Conservation (phyloP, 2,329 filamentous ascomycete genomes). For the Claviceps lovelessii region DNA sequence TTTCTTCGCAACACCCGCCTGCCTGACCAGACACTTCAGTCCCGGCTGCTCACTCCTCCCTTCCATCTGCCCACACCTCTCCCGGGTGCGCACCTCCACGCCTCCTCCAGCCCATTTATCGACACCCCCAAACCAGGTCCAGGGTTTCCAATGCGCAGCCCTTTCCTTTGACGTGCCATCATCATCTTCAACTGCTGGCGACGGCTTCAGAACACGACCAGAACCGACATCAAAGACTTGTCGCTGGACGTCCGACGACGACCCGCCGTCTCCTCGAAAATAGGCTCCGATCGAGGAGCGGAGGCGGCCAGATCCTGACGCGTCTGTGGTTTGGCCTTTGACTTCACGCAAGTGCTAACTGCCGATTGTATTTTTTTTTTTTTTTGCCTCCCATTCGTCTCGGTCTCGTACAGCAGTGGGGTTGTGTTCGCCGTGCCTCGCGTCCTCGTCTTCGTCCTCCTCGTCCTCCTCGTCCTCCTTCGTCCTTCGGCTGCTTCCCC, state of each 20-base stretch:
- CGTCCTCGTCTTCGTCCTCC: not conserved
- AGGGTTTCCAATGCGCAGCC: conserved; percentile 13
- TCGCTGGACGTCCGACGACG: conserved; percentile 2
- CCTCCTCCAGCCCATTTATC: conserved; percentile 28
- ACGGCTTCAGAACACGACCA: conserved; percentile 2
- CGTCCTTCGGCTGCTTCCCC: too few species aligned
- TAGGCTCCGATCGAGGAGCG: conserved; percentile 1
- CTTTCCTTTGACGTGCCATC: conserved; percentile 6
- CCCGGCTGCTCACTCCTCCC: conserved; percentile 11
- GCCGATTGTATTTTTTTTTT: not conserved
- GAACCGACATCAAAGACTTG: not conserved
- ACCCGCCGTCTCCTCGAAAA: not conserved
- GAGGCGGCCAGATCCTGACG: conserved; percentile 3
- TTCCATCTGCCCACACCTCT: conserved; percentile 22
- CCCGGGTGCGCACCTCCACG: conserved; percentile 21
- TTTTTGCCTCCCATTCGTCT: not conserved
- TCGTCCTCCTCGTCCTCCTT: not conserved
- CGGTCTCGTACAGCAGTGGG: not conserved
- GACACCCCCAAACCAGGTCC: conserved; percentile 24
- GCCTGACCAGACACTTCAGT: not conserved
- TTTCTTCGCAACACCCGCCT: conserved; percentile 4
- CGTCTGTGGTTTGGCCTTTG: not conserved
- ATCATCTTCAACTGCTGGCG: conserved; percentile 2
- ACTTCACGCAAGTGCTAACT: not conserved
- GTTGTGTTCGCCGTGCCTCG: not conserved